A percentile compares a stretch with the other conserved stretches of the same genome.
Conservation (phyloP, 176 grass and related monocot genomes). For the Lolium rigidum region DNA sequence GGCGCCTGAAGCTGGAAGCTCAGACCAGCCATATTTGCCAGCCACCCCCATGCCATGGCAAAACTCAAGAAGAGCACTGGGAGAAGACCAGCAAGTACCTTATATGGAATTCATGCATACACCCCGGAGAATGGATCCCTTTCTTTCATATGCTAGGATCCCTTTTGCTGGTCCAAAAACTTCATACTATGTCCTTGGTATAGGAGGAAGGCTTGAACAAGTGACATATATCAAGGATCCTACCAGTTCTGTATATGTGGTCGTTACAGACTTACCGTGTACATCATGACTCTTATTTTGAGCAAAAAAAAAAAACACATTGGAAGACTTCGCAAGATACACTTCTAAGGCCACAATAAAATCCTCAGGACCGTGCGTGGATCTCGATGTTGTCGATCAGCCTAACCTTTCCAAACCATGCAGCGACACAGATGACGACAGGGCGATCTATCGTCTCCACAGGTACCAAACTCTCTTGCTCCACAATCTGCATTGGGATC, state of each 20-base stretch:
- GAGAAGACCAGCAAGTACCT: too few species aligned
- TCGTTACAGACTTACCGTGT: not conserved
- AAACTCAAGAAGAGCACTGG: too few species aligned
- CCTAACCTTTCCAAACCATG: slow-evolving; percentile 83
- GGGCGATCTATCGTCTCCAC: slow-evolving; percentile 50
- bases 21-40: too few species aligned
- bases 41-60: too few species aligned
- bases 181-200: too few species aligned
- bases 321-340: not conserved
- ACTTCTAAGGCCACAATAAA: not conserved
- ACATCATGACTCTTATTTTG: not conserved
- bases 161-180: too few species aligned
- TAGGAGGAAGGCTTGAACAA: too few species aligned
- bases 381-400: slow-evolving; percentile 94
- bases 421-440: slow-evolving; percentile 69
- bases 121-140: too few species aligned
- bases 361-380: not conserved
- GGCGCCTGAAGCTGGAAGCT: too few species aligned
- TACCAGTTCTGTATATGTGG: not conserved
- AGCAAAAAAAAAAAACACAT: not conserved
- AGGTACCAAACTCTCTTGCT: slow-evolving; percentile 66
- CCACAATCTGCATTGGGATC: slow-evolving; percentile 60
- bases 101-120: not conserved
- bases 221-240: too few species aligned
- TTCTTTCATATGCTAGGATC: too few species aligned